Conservation (phyloP, 1,139 yeast species). For the Groenewaldozyma sp. region DNA sequence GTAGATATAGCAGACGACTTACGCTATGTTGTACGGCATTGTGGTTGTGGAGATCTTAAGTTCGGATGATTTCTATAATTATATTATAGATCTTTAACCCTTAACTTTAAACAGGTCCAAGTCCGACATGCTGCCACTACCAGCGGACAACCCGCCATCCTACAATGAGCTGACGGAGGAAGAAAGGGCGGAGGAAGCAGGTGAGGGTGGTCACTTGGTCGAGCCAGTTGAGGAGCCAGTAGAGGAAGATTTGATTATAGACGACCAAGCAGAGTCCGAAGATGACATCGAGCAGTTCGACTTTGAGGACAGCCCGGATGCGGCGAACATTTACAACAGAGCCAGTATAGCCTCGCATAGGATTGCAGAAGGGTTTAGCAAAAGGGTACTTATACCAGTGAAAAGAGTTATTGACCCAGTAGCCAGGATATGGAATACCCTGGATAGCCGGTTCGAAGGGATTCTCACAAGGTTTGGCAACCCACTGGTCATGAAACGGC, state of each 20-base stretch:
- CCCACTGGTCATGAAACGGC: constrained; percentile 72
- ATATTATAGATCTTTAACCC: too few species aligned
- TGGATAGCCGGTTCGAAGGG: constrained; percentile 44
- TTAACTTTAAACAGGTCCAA: too few species aligned
- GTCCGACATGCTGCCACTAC: constrained; percentile 1
- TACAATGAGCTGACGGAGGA: constrained; percentile 13
- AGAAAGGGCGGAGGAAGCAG: constrained; percentile 10
- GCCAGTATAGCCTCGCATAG: constrained; percentile 22
- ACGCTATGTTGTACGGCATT: constrained; percentile 39
- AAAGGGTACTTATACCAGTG: constrained; percentile 44
- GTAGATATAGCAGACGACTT: constrained; percentile 17
- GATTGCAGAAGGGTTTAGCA: constrained; percentile 33
- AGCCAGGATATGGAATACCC: constrained; percentile 44
- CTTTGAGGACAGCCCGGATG: constrained; percentile 30
- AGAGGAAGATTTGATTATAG: constrained; percentile 7
- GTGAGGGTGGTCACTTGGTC: constrained; percentile 3
- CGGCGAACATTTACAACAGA: constrained; percentile 16
- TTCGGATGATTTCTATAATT: background rate
- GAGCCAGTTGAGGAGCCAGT: constrained; percentile 2
- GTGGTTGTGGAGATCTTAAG: background rate
- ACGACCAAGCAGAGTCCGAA: constrained; percentile 13
- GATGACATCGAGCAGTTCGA: constrained; percentile 35
- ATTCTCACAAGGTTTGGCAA: constrained; percentile 62
- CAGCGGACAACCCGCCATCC: constrained; percentile 15
- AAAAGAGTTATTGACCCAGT: constrained; percentile 54